A percentile compares a stretch with the other conserved stretches of the same genome.
Evolutionary conservation across 2,329 filamentous ascomycete species (phyloP).

Genomic region (Drechslerella coelobrocha): DNA sequence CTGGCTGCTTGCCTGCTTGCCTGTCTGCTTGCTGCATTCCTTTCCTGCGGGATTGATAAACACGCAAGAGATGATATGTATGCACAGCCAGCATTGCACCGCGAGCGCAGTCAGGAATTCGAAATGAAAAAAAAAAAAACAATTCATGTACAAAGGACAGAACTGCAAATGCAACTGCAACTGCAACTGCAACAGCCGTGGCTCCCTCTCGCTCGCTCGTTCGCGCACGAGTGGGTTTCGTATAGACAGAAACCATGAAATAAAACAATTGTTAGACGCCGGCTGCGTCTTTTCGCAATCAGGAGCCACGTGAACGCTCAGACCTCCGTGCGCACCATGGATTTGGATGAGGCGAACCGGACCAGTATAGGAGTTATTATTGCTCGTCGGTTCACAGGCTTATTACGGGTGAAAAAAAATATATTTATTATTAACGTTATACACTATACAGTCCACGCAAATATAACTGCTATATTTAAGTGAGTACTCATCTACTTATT

Average conservation of each 20-base stretch:
- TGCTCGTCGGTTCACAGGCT: too few relatives aligned
- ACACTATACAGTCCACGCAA: neutral
- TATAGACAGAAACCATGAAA: neutral
- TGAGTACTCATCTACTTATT: too few relatives aligned
- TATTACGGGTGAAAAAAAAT: neutral
- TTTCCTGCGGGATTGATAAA: neutral
- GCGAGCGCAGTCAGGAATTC: neutral
- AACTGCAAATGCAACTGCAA: neutral
- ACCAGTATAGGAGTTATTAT: neutral
- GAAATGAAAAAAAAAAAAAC: neutral
- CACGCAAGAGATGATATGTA: neutral
- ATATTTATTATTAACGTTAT: neutral
- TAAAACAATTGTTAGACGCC: constrained; percentile 1
- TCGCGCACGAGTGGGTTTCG: neutral
- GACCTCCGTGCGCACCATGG: neutral
- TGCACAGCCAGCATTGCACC: neutral
- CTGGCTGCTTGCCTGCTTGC: too few relatives aligned
- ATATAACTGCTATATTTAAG: too few relatives aligned
- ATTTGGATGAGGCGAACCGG: neutral
- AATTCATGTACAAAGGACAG: neutral
- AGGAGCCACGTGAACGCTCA: constrained; percentile 14
- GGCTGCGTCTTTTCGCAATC: constrained; percentile 27
- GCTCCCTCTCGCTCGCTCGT: neutral
- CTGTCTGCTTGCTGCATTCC: neutral
- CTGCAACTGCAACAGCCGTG: too few relatives aligned